Evolutionary conservation across 2,329 filamentous ascomycete species (phyloP).

Genomic region (Trichoderma harzianum): DNA sequence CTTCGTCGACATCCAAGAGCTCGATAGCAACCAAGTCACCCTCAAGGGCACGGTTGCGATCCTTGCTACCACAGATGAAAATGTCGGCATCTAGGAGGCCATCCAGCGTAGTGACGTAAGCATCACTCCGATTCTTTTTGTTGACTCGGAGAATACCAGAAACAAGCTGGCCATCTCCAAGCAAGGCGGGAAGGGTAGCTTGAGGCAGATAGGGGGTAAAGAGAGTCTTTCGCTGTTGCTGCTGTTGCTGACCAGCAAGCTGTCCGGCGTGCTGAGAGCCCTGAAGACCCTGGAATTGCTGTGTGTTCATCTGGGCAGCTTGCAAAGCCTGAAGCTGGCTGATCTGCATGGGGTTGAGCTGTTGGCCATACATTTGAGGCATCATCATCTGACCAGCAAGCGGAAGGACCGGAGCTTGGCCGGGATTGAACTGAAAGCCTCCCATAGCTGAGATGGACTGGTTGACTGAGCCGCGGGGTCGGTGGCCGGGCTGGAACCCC

Average conservation of each 20-base stretch:
- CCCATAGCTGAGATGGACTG: slow-evolving; percentile 82
- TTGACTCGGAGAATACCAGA: slow-evolving; percentile 96
- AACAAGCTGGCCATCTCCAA: slow-evolving; percentile 89
- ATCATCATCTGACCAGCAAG: slow-evolving; percentile 83
- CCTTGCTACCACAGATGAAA: slow-evolving; percentile 99
- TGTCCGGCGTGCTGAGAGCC: slow-evolving; percentile 71
- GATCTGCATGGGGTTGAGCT: slow-evolving; percentile 82
- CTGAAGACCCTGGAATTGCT: slow-evolving; percentile 66
- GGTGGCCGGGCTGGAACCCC: slow-evolving; percentile 89
- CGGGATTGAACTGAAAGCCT: slow-evolving; percentile 77
- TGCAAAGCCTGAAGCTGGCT: slow-evolving; percentile 90
- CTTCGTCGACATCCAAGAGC: slow-evolving; percentile 94
- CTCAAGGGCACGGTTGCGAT: slow-evolving; percentile 93
- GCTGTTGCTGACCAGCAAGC: slow-evolving; percentile 63
- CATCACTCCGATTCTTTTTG: slow-evolving; percentile 99
- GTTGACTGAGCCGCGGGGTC: slow-evolving; percentile 77
- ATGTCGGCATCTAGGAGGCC: slow-evolving; percentile 90
- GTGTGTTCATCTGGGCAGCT: slow-evolving; percentile 77
- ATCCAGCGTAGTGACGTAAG: slow-evolving; percentile 92
- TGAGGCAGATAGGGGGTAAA: slow-evolving; percentile 98
- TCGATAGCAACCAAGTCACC: slow-evolving; percentile 95
- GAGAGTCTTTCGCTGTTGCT: slow-evolving; percentile 94
- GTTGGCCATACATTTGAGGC: slow-evolving; percentile 82
- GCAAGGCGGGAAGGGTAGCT: slow-evolving; percentile 83
- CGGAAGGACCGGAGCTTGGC: slow-evolving; percentile 83